Percentiles rank a stretch among this genome's conserved stretches.
Conservation (phyloP, 2,329 filamentous ascomycete genomes). For the Colletotrichum sojae region DNA sequence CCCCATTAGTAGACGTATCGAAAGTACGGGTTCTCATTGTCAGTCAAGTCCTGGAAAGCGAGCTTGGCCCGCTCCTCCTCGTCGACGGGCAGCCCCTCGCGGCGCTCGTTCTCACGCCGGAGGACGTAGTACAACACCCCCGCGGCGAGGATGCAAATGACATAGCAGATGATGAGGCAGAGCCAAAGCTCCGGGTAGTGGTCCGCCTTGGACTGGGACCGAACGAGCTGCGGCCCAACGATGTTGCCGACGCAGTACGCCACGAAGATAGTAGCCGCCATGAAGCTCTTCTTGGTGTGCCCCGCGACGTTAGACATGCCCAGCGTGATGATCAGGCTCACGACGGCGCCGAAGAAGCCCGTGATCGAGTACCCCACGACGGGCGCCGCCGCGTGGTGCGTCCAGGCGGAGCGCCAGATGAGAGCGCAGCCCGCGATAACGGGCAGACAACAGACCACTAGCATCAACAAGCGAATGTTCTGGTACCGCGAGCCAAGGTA, state of each 20-base stretch:
- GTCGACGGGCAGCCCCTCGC: conserved; percentile 64
- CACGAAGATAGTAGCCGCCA: conserved; percentile 81
- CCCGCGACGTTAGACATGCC: conserved; percentile 79
- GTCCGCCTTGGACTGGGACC: conserved; percentile 72
- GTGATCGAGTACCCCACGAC: conserved; percentile 81
- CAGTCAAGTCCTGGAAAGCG: conserved; percentile 78
- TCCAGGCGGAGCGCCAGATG: conserved; percentile 80
- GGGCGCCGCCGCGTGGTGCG: conserved; percentile 74
- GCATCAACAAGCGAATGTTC: conserved; percentile 76
- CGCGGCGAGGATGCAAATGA: conserved; percentile 75
- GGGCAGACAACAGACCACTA: conserved; percentile 77
- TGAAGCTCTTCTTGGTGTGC: conserved; percentile 83
- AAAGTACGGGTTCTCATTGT: conserved; percentile 78
- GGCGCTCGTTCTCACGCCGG: conserved; percentile 68
- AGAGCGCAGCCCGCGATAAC: conserved; percentile 82
- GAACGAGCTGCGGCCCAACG: conserved; percentile 80
- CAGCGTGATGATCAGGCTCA: conserved; percentile 68
- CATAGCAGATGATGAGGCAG: conserved; percentile 77
- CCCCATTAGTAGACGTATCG: conserved; percentile 62
- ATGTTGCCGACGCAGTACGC: conserved; percentile 85
- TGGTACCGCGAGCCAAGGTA: conserved; percentile 72
- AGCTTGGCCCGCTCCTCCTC: conserved; percentile 74
- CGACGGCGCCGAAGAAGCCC: conserved; percentile 80
- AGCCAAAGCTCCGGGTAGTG: conserved; percentile 82
- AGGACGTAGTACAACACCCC: conserved; percentile 71